Evolutionary conservation across 2,329 filamentous ascomycete species (phyloP).

Genomic region (Rhexocercosporidium sp.): DNA sequence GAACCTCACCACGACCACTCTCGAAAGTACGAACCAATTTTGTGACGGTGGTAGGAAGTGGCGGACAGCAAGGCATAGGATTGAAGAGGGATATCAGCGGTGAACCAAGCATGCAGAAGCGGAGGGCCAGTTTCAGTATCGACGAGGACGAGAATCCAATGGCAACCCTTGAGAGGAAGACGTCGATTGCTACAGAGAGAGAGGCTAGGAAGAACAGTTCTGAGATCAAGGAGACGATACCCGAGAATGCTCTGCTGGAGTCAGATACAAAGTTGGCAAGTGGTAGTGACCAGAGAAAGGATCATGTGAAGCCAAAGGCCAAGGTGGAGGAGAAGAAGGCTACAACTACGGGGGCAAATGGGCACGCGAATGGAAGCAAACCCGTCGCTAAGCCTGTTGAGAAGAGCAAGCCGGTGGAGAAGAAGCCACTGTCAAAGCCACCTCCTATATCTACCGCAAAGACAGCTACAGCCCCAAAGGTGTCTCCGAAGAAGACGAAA

Average conservation of each 20-base stretch:
- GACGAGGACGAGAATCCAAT: conserved; percentile 36
- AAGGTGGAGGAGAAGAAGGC: conserved; percentile 28
- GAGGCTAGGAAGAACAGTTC: conserved; percentile 36
- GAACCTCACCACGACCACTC: conserved; percentile 64
- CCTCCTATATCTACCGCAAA: conserved; percentile 36
- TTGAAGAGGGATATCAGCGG: conserved; percentile 45
- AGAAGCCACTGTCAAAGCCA: conserved; percentile 29
- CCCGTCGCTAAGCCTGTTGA: background rate
- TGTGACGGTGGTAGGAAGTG: conserved; percentile 67
- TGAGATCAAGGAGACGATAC: conserved; percentile 36
- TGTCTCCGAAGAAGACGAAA: conserved; percentile 39
- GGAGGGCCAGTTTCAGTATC: conserved; percentile 39
- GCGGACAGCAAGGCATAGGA: conserved; percentile 48
- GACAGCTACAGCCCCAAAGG: conserved; percentile 34
- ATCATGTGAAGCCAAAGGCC: conserved; percentile 25
- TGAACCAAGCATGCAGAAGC: conserved; percentile 37
- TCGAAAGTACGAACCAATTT: conserved; percentile 80
- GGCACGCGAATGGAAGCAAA: conserved; percentile 27
- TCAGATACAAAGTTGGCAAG: conserved; percentile 34
- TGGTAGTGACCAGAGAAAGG: conserved; percentile 26
- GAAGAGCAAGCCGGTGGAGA: conserved; percentile 24
- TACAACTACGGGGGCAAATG: conserved; percentile 25
- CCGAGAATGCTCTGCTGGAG: conserved; percentile 38
- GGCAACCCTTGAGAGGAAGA: conserved; percentile 33
- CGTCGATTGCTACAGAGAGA: conserved; percentile 35